Evolutionary conservation across 805 yeast species (phyloP), one percentile per base, ranked within the genome.

Genomic region (Lachancea meyersii): DNA sequence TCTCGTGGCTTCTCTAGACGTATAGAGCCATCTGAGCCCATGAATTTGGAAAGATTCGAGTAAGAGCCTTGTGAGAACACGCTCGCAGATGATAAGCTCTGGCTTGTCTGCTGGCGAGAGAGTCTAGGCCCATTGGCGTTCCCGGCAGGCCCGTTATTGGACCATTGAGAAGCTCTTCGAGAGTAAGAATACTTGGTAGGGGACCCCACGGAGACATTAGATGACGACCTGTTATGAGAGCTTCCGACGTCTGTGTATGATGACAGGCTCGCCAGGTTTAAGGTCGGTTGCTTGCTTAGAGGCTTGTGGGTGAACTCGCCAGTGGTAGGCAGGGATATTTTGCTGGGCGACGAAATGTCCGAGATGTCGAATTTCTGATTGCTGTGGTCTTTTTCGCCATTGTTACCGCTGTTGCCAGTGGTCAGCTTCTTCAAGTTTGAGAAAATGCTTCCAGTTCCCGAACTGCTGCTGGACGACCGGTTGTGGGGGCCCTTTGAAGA

Each of bases 1-100:
- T 82, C 77, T 6, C 66, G 61, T 0, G 96, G 96, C 54, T 75
- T 81, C 41, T 84, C 89, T 38, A 85, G 61, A 47, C 48, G 55
- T 4, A 52, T 52, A 41, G 54, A 50, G 1, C 65, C 69, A 45
- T 62, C 66, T 7, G 45, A 28, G 3, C 37, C 41, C 43, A 60
- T 50, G 31, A 54, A 63, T 41, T 48, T 55, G 13, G 55, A 44
- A 21, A 61, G 43, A 38, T 54, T 60, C 1, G 61, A 46, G 14
- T 48, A 47, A 3, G 63, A 52, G 6, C 57, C 56, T 26, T 60
- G 60, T 2, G 63, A 57, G 16, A 55, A 34, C 7, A 60, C 41
- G 35, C 63, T 58, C 10, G 52, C 46, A 20, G 58, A 48, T 4
- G 58, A 49, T 24, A 40, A 22, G 34, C 60, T 54, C 36, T 52